Evolutionary conservation across 2,329 filamentous ascomycete genomes (phyloP).

Genomic region (Fusarium tuaranense): DNA sequence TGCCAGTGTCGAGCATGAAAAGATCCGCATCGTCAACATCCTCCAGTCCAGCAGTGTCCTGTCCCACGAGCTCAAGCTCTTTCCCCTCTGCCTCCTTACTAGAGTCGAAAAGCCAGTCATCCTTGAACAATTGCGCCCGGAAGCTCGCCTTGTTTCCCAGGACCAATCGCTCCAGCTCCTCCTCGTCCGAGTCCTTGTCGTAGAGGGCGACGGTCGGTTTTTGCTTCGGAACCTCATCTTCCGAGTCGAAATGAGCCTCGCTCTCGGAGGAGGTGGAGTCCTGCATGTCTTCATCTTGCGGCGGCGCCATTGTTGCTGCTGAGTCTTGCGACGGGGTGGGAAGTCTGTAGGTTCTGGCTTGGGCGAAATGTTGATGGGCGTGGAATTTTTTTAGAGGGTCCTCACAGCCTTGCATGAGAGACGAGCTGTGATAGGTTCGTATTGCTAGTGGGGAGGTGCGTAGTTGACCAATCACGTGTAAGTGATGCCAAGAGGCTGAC

Average conservation of each 20-base stretch:
- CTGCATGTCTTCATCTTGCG: conserved; percentile 45
- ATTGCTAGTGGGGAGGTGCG: conserved; percentile 9
- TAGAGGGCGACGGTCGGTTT: conserved; percentile 48
- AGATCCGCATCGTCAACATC: conserved; percentile 81
- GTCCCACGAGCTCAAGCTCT: conserved; percentile 52
- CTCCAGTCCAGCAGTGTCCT: conserved; percentile 66
- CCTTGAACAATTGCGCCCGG: conserved; percentile 75
- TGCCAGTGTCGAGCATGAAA: conserved; percentile 83
- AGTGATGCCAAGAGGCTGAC: conserved; percentile 31
- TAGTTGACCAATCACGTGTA: conserved; percentile 33
- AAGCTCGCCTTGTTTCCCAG: conserved; percentile 91
- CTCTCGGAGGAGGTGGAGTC: conserved; percentile 46
- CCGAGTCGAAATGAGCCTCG: conserved; percentile 46
- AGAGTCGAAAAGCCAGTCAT: conserved; percentile 54
- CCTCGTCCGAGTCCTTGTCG: conserved; percentile 85
- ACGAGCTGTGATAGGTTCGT: conserved; percentile 30
- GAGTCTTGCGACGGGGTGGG: conserved; percentile 13
- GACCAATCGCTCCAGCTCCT: conserved; percentile 87
- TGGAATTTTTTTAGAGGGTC: conserved; percentile 49
- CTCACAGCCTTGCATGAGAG: conserved; percentile 46
- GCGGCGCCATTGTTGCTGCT: conserved; percentile 47
- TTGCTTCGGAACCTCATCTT: conserved; percentile 43
- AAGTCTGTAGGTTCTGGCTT: conserved; percentile 29
- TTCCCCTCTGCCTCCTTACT: conserved; percentile 51
- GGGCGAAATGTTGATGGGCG: conserved; percentile 34